Conservation (phyloP, 1,284 basidiomycete species). For the Austroboletus rostrupii region DNA sequence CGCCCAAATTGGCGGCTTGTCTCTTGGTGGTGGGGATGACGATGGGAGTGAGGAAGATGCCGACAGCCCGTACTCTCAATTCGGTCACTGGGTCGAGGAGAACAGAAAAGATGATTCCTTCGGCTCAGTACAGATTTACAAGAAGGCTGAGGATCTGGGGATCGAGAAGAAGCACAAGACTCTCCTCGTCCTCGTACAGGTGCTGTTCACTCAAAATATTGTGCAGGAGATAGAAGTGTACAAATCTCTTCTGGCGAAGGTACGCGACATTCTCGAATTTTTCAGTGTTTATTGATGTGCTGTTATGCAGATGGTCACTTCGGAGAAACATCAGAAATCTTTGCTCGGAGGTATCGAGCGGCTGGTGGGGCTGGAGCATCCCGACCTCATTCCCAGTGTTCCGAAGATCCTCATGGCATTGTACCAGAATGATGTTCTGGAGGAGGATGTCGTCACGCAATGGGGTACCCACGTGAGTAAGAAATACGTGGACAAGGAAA, state of each 20-base stretch:
- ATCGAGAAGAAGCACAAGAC: constrained; percentile 97
- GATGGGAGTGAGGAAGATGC: constrained; percentile 88
- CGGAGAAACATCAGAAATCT: constrained; percentile 95
- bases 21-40: constrained; percentile 45
- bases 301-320: constrained; percentile 56
- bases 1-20: constrained; percentile 45
- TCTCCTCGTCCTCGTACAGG: constrained; percentile 80
- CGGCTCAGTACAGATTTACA: constrained; percentile 68
- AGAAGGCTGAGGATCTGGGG: constrained; percentile 88
- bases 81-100: constrained; percentile 86
- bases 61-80: constrained; percentile 82
- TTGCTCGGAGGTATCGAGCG: constrained; percentile 89
- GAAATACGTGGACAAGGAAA: constrained; percentile 97
- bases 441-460: constrained; percentile 86
- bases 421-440: constrained; percentile 91
- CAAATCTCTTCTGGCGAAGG: constrained; percentile 78
- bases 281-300: constrained; percentile 7
- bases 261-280: constrained; percentile 32
- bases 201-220: constrained; percentile 82
- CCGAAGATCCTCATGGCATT: constrained; percentile 95
- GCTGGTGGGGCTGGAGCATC: constrained; percentile 68
- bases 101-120: constrained; percentile 54
- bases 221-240: constrained; percentile 73
- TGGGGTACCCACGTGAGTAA: constrained; percentile 98
- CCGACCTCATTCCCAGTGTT: constrained; percentile 62